phyloP scores from a whole-genome alignment of 805 yeast genomes.

The Starmerella potacharoeniae region DNA sequence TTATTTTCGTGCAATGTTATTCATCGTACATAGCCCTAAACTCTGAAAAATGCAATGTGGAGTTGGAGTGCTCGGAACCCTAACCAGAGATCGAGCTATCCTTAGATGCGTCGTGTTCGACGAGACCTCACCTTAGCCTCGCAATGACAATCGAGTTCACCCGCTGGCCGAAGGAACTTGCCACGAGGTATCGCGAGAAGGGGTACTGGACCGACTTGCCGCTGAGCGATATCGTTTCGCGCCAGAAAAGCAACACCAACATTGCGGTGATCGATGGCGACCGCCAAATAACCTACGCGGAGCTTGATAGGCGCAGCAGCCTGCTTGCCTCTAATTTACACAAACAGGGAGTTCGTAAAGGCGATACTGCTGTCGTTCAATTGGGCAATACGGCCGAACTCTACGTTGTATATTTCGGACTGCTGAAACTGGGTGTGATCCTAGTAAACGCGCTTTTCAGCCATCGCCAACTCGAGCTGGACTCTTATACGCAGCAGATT shows the following conservation, averaged over 20 bases:
- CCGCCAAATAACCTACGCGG: constrained; percentile 2
- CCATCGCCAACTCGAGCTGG: constrained; percentile 15
- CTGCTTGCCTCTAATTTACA: constrained; percentile 2
- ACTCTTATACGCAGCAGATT: constrained; percentile 9
- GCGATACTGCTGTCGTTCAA: constrained; percentile 15
- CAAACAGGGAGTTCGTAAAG: constrained; percentile 5
- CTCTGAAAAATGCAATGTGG: neutral
- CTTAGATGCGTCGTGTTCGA: neutral
- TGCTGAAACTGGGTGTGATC: constrained; percentile 10
- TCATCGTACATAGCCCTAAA: neutral
- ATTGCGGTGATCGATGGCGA: constrained; percentile 11
- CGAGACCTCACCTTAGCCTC: neutral
- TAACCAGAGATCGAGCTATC: neutral
- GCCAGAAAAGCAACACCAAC: neutral
- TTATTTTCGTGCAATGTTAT: neutral
- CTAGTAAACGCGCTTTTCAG: constrained; percentile 16
- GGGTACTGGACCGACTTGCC: constrained; percentile 16
- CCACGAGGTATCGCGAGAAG: constrained; percentile 4
- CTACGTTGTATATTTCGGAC: constrained; percentile 12
- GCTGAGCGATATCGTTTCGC: constrained; percentile 5
- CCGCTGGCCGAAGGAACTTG: constrained; percentile 10
- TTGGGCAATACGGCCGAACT: constrained; percentile 12
- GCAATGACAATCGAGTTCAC: constrained; percentile 7
- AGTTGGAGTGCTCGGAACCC: neutral
- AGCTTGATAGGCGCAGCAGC: neutral